Conservation (phyloP, 2,329 filamentous ascomycete genomes). For the Verticillium isaacii region DNA sequence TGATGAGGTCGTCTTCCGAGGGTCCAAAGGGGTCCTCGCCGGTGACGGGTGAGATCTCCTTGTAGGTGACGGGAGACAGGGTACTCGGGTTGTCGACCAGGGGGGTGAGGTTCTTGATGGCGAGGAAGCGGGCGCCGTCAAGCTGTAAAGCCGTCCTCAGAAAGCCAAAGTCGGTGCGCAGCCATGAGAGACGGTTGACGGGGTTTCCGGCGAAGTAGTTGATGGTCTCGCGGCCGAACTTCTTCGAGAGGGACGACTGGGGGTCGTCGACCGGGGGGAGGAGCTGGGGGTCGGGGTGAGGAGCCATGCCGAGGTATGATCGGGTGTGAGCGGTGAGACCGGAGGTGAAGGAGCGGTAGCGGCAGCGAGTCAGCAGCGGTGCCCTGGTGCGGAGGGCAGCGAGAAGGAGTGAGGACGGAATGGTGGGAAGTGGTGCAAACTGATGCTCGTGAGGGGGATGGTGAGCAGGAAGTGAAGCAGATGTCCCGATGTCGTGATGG, state of each 20-base stretch:
- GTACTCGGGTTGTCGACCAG: slow-evolving; percentile 43
- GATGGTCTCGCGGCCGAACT: slow-evolving; percentile 73
- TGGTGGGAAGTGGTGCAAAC: neutral
- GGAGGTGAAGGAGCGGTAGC: neutral
- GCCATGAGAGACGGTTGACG: slow-evolving; percentile 74
- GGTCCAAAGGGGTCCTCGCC: slow-evolving; percentile 66
- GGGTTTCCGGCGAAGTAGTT: slow-evolving; percentile 82
- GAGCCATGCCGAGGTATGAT: slow-evolving; percentile 20
- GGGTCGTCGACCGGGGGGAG: slow-evolving; percentile 37
- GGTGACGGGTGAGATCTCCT: slow-evolving; percentile 66
- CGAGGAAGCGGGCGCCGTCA: slow-evolving; percentile 65
- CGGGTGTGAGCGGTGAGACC: neutral
- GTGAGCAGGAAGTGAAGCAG: neutral
- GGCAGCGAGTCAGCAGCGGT: neutral
- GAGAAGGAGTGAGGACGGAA: neutral
- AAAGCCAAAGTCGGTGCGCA: slow-evolving; percentile 67
- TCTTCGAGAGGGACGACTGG: slow-evolving; percentile 66
- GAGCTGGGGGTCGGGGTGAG: slow-evolving; percentile 30
- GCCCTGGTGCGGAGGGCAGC: neutral
- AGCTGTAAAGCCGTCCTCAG: slow-evolving; percentile 62
- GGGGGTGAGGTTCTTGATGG: slow-evolving; percentile 74
- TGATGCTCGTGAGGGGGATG: neutral
- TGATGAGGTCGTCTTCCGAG: slow-evolving; percentile 68
- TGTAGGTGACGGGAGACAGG: slow-evolving; percentile 43
- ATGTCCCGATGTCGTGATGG: neutral